Percentiles rank a stretch among this genome's conserved stretches.
Conservation (phyloP, 2,329 filamentous ascomycete genomes). For the Arthrobotrys sphaeroides region DNA sequence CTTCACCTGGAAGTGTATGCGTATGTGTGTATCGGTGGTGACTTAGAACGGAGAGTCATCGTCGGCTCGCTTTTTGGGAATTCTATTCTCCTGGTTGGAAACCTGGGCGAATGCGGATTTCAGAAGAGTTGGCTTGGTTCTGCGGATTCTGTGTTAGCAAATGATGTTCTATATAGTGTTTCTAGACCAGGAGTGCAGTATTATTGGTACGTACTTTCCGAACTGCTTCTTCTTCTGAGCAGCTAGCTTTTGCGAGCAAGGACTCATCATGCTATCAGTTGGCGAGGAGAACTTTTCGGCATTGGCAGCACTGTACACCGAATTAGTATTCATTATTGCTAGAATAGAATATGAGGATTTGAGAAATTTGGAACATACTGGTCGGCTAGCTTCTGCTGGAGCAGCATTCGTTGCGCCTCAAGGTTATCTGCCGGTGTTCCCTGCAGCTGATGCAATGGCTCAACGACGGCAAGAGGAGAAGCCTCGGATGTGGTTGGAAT, state of each 20-base stretch:
- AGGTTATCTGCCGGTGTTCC: conserved; percentile 60
- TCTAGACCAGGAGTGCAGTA: background rate
- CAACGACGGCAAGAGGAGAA: conserved; percentile 29
- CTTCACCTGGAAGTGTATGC: background rate
- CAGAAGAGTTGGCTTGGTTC: conserved; percentile 47
- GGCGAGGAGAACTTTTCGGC: conserved; percentile 76
- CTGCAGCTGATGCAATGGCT: conserved; percentile 44
- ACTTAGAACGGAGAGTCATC: conserved; percentile 47
- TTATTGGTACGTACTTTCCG: conserved; percentile 71
- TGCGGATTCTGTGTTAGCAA: conserved; percentile 10
- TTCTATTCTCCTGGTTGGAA: conserved; percentile 46
- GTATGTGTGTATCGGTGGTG: background rate
- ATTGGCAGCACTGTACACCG: conserved; percentile 61
- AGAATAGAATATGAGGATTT: background rate
- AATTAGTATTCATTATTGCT: conserved; percentile 38
- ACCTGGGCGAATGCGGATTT: conserved; percentile 46
- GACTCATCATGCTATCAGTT: conserved; percentile 88
- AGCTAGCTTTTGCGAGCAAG: conserved; percentile 82
- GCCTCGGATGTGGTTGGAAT: conserved; percentile 32
- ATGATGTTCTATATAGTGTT: background rate
- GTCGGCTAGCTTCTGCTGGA: conserved; percentile 76
- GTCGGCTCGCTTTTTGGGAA: conserved; percentile 37
- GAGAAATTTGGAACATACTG: conserved; percentile 65
- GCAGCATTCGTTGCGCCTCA: conserved; percentile 79
- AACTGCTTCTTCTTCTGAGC: conserved; percentile 82